Evolutionary conservation across 257 asterid species (phyloP).

Genomic region (Solanum dulcamara): DNA sequence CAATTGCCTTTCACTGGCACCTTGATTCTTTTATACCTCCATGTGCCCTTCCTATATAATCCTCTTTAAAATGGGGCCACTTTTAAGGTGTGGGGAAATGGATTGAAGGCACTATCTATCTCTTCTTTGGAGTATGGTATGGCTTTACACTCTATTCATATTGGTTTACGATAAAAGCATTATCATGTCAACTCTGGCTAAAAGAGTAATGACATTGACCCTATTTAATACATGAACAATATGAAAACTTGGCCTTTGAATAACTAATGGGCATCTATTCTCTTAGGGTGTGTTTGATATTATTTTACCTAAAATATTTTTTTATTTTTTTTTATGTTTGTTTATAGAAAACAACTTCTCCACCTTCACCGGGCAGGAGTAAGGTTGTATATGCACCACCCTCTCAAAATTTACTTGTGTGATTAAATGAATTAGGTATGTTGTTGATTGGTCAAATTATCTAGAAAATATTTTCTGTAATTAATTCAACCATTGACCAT

Average conservation of each 20-base stretch:
- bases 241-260: not conserved
- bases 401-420: not conserved
- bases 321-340: not conserved
- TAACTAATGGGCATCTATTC: slow-evolving; percentile 23
- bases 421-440: not conserved
- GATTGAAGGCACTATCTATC: slow-evolving; percentile 11
- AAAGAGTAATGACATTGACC: not conserved
- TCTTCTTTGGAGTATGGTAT: slow-evolving; percentile 12
- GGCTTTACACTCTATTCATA: not conserved
- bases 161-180: not conserved
- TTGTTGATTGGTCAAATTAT: not conserved
- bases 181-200: not conserved
- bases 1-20: slow-evolving; percentile 22
- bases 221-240: slow-evolving; percentile 8
- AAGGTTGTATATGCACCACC: not conserved
- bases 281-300: not conserved
- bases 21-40: slow-evolving; percentile 15
- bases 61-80: slow-evolving; percentile 33
- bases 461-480: not conserved
- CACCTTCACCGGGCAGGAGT: not conserved
- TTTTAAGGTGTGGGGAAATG: not conserved
- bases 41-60: slow-evolving; percentile 31
- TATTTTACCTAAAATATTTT: not conserved
- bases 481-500: not conserved
- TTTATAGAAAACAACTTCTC: not conserved